Base-by-base conservation (phyloP, 2,329 filamentous ascomycete species). In the Nigrospora sphaerica region DNA sequence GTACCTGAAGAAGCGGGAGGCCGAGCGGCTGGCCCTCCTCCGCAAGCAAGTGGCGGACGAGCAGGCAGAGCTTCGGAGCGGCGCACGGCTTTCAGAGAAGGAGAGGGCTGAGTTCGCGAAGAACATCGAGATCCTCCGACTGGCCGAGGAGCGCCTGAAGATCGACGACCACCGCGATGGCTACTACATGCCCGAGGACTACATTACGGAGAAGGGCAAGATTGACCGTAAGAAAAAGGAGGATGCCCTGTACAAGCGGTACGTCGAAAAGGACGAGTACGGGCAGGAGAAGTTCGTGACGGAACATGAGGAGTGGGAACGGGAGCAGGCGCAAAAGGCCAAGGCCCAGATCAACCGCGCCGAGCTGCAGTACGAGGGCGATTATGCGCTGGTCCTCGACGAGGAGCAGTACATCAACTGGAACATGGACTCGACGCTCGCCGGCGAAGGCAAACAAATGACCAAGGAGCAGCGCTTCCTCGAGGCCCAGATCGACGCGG, bases 251-350 rank as follows among this genome's bases (percentile, higher is more conserved):
- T 95, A 95, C 68, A 91, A 89, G 63, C 81, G 91, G 43, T 92
- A 95, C 56, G 84, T 95, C 4, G 91, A 96, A 52, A 79, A 80
- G 49, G 90, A 95, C 56, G 88, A 95, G 57, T 85, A 85, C 56
- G 91, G 91, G 5, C 84, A 93, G 53, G 92, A 96, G 62, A 85
- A 85, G 57, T 95, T 89, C 56, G 81, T 95, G 48, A 95, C 90
- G 0, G 93, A 98, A 63, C 87, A 95, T 52, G 91, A 98, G 51
- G 88, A 95, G 60, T 98, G 92, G 92, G 93, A 98, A 63, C 73
- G 81, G 48, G 92, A 97, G 61, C 92, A 97, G 67, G 79, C 86
- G 1, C 77, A 83, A 47, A 95, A 95, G 64, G 91, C 89, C 6
- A 93, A 92, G 62, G 83, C 88, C 1, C 90, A 95, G 62, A 89